These are phyloP conservation scores for Vicia faba DNA, from an alignment of 306 rosid species.

Conservation along the genomic window DNA sequence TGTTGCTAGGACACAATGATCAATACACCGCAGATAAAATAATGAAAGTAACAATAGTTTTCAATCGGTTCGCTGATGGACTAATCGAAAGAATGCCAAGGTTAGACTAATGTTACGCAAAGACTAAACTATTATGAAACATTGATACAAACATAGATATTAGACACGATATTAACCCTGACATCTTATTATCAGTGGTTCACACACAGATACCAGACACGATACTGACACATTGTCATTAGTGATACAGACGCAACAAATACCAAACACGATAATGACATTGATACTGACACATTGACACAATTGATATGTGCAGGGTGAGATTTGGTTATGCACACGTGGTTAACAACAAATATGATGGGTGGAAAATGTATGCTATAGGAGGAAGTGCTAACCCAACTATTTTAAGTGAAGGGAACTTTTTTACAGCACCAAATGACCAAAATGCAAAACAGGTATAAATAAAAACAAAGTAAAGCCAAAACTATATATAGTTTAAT, in stretches of 20 bases:
- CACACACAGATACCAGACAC: not conserved
- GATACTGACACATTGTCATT: not conserved
- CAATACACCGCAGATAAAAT: conserved; percentile 51
- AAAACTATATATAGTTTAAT: not conserved
- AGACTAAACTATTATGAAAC: not conserved
- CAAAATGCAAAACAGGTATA: conserved; percentile 54
- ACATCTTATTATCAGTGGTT: too few relatives aligned
- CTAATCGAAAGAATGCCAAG: conserved; percentile 82
- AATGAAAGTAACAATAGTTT: conserved; percentile 53
- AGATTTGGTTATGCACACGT: conserved; percentile 90
- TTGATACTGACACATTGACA: not conserved
- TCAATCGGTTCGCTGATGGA: conserved; percentile 47
- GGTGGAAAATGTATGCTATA: conserved; percentile 82
- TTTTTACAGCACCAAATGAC: conserved; percentile 51
- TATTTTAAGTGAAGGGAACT: conserved; percentile 86
- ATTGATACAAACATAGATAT: not conserved
- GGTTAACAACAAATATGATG: conserved; percentile 74
- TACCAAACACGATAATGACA: not conserved
- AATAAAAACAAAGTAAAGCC: not conserved
- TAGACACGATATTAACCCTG: not conserved
- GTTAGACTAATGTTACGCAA: conserved; percentile 36
- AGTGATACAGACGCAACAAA: too few relatives aligned
- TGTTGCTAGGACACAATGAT: conserved; percentile 84
- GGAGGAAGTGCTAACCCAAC: conserved; percentile 94
- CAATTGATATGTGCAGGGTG: conserved; percentile 49